Evolutionary conservation across 2,329 filamentous ascomycete species (phyloP).

Genomic region (Aspergillus sp.): DNA sequence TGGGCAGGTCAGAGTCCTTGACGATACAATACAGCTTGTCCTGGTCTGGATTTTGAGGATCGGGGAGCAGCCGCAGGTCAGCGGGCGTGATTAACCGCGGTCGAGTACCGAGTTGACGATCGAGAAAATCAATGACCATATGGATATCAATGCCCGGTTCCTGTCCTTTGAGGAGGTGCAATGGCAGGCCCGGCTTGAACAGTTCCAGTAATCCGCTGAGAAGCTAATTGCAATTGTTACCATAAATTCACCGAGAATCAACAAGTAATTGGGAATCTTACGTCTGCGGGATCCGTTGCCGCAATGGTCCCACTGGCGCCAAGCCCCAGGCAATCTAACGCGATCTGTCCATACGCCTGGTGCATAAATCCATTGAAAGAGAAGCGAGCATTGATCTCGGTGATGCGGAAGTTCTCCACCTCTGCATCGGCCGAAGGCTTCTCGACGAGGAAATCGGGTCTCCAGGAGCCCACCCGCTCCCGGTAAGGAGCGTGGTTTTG

Average conservation of each 20-base stretch:
- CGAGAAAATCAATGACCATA: neutral
- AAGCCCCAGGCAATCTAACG: neutral
- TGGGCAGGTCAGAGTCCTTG: neutral
- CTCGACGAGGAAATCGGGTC: conserved; percentile 27
- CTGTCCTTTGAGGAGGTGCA: conserved; percentile 3
- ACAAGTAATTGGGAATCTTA: neutral
- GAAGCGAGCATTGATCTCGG: conserved; percentile 28
- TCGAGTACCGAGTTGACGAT: neutral
- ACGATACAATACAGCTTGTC: neutral
- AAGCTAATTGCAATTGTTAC: neutral
- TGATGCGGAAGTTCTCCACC: conserved; percentile 15
- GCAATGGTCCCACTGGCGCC: neutral
- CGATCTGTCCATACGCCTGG: neutral
- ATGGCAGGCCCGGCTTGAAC: neutral
- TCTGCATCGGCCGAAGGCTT: neutral
- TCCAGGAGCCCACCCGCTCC: conserved; percentile 21
- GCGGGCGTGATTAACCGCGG: neutral
- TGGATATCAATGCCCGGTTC: neutral
- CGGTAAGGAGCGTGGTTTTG: neutral
- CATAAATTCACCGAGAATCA: neutral
- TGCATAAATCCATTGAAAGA: conserved; percentile 20
- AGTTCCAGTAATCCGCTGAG: neutral
- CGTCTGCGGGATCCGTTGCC: neutral
- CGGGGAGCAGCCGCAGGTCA: neutral
- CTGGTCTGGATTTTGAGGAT: neutral